Evolutionary conservation across 1,284 basidiomycete species (phyloP).

Genomic region (Gastroboletus turbinatus): DNA sequence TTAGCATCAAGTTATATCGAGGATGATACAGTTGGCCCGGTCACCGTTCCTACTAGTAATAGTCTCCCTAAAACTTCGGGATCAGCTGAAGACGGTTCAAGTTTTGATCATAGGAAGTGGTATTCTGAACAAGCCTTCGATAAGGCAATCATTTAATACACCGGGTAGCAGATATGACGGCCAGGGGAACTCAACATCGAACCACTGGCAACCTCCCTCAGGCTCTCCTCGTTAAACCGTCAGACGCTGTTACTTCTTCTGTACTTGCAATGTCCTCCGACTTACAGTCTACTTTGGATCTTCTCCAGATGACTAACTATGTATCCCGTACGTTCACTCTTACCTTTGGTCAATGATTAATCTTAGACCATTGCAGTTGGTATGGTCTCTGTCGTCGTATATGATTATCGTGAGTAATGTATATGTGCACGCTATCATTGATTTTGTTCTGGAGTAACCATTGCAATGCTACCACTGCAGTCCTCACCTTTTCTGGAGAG

Average conservation of each 20-base stretch:
- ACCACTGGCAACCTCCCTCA: background rate
- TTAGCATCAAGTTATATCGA: background rate
- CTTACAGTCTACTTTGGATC: background rate
- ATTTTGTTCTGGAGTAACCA: background rate
- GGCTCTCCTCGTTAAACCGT: background rate
- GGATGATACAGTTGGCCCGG: background rate
- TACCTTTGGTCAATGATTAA: background rate
- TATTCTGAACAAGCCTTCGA: background rate
- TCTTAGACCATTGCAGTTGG: background rate
- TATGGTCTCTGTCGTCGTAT: background rate
- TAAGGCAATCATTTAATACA: background rate
- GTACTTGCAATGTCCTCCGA: conserved; percentile 2
- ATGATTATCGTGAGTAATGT: conserved; percentile 17
- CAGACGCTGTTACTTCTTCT: background rate
- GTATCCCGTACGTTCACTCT: background rate
- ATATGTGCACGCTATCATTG: fast-evolving
- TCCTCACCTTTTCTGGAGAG: conserved; percentile 10
- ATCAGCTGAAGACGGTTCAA: background rate
- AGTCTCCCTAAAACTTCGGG: background rate
- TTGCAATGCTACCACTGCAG: background rate
- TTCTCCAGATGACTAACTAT: background rate
- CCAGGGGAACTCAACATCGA: background rate
- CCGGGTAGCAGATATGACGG: background rate
- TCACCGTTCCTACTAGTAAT: background rate
- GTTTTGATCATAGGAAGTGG: background rate